Evolutionary conservation across 2,329 filamentous ascomycete genomes (phyloP), one percentile per base, ranked within the genome.

Genomic region (Sclerotinia nivalis): DNA sequence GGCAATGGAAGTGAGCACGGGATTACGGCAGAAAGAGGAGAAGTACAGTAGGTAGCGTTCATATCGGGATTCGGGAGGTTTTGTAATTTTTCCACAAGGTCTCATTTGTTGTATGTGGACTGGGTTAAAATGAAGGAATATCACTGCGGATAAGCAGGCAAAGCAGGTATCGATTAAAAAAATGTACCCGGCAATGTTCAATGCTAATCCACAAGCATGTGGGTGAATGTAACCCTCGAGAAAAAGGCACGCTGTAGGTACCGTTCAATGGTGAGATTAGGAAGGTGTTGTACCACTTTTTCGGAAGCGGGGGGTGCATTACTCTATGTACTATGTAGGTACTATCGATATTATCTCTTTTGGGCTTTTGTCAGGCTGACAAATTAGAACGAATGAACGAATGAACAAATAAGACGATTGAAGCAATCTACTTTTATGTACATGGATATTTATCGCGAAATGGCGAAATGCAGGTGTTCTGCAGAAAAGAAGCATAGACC

Each of bases 401-500:
- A 49, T 49, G 52, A 60, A 34, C 61, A 22, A 64, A 52, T 52
- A 40, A 31, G 22, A 64, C 34, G 45, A 50, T 50, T 22, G 4
- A 50, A 18, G 31, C 60, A 64, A 40, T 64, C 45, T 65, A 52
- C 31, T 22, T 22, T 65, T 34, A 52, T 65, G n/a, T 52, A 64
- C 66, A 69, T 69, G 68, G 68, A 40, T 69, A 49, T 65, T 34
- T 69, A 69, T 66, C 34, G 60, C 34, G 45, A 61, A 61, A 52
- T 52, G 62, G 49, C 47, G 49, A 66, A 66, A 68, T 68, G 66
- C 34, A 49, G 68, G 68, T 69, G 68, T 66, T 43, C 60, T 66
- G 60, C 68, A 69, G 59, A 47, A 47, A 55, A 34, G 50, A 69
- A 69, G 67, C 67, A 66, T 69, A 55, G 67, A 69, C 60, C 58